These are phyloP conservation scores for Syncephalis plumigaleata DNA, from an alignment of 371 early-diverging fungal genomes.

Conservation along the genomic window DNA sequence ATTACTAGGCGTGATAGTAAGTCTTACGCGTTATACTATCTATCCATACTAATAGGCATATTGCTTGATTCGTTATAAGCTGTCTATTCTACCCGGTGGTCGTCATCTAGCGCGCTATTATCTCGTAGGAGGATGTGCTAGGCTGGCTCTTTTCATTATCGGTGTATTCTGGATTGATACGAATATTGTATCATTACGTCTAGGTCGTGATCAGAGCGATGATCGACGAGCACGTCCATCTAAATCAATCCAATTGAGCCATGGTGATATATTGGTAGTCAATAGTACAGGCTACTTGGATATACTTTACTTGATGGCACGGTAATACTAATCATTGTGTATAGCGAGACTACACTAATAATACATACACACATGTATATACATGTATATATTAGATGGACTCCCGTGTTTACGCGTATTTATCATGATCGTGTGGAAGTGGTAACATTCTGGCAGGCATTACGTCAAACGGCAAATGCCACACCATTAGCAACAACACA, in stretches of 20 bases:
- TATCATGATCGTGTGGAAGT: slow-evolving; percentile 18
- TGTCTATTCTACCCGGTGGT: too few species aligned
- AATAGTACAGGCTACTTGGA: slow-evolving; percentile 81
- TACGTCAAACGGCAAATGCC: slow-evolving; percentile 16
- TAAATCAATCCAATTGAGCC: slow-evolving; percentile 8
- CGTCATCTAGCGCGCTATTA: too few species aligned
- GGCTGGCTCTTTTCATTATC: neutral
- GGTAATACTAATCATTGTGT: slow-evolving; percentile 17
- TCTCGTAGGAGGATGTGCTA: neutral
- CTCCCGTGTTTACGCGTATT: slow-evolving; percentile 59
- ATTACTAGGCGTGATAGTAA: neutral
- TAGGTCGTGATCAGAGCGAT: too few species aligned
- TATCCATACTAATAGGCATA: too few species aligned
- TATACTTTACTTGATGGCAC: slow-evolving; percentile 48
- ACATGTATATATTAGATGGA: slow-evolving; percentile 28
- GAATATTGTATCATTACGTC: too few species aligned
- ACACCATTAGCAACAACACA: too few species aligned
- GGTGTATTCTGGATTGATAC: slow-evolving; percentile 10
- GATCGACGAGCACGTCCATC: slow-evolving; percentile 2
- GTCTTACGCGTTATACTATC: too few species aligned
- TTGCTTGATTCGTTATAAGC: too few species aligned
- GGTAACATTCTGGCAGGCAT: slow-evolving; percentile 37
- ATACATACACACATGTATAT: slow-evolving; percentile 1
- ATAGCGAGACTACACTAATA: slow-evolving; percentile 3
- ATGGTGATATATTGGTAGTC: slow-evolving; percentile 57